Base-by-base conservation (phyloP, 371 early-diverging fungal species). In the Catenaria anguillulae region DNA sequence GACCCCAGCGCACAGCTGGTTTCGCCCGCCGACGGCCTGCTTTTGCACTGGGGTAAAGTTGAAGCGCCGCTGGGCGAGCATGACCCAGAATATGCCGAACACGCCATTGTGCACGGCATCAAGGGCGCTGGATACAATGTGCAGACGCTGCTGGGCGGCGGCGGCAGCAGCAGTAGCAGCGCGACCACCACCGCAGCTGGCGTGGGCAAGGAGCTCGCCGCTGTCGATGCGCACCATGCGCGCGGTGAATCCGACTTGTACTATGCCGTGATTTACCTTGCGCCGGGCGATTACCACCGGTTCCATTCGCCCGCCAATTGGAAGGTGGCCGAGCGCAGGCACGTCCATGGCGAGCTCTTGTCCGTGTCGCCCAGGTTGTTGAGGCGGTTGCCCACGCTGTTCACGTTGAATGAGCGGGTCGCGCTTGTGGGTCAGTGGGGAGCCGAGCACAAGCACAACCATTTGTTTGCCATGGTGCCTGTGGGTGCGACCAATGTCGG, bases 401-500 rank as follows among this genome's bases (percentile, higher is more conserved):
- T 97, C 75, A 89, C 89, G 5, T 72, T 96, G 55, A 97, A 97
- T 73, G 98, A 97, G 73, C 85, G 98, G 19, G 93, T 97, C 2
- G 89, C 84, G 0, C 66, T 97, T 63, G 63, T 91, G 36, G 98
- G 98, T 45, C 77, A 79, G 65, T 97, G 97, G 98, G 77, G 77
- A 59, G 10, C 40, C 40, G 17, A 40, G 5, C 17, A 5, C 40
- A 40, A 5, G 10, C 5, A 5, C 17, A 17, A 5, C 17, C 76
- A 93, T 68, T 97, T 96, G 8, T 90, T 91, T 73, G 83, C 88
- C 0, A 91, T 93, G 92, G 84, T 90, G 19, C 92, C 96, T 1
- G 96, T 97, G 1, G 98, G 94, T 2, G 97, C 98, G 0, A 97
- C 98, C 12, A 96, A 97, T 62, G 98, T 97, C 21, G 97, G 98